Evolutionary conservation across 2,329 filamentous ascomycete species (phyloP), one percentile per base, ranked within the genome.

Genomic region (Torrubiellomyces zombiae): DNA sequence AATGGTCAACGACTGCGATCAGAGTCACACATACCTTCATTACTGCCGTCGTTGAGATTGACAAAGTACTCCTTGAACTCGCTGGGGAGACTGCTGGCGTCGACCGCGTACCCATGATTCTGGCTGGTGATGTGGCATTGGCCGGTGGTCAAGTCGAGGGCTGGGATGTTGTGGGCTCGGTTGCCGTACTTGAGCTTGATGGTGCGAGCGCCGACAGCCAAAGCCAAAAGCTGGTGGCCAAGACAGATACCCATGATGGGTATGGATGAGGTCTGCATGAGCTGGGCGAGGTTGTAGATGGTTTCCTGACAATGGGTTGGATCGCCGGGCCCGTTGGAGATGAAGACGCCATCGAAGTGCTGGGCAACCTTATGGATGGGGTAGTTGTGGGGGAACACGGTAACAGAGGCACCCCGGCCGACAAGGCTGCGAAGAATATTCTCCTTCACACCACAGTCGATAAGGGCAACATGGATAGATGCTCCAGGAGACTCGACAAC

Each of bases 141-240:
- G 29, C 89, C 86, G 18, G 86, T 95, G 32, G 80, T 93, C 50
- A 94, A 63, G 50, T 95, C 86, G 30, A 95, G 63, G 32, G 85
- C 83, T 7, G 89, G 89, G 43, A 95, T 95, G 65, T 98, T 98
- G 66, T 95, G 89, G 11, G 85, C 89, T 40, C 89, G 79, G 68
- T 98, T 98, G 46, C 89, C 89, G 54, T 94, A 98, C 70, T 95
- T 95, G 56, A 98, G 72, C 70, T 95, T 95, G 58, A 91, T 76
- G 33, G 89, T 95, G 42, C 72, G 67, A 27, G 81, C 89, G 35
- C 89, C 89, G 31, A 78, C 67, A 24, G 89, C 83, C 39, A 94
- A 69, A 36, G 85, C 86, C 30, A 98, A 66, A 26, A 98, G 74
- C 64, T 98, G 89, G 57, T 98, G 89, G 36, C 89, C 89, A 38